Evolutionary conservation across 768 basidiomycete species (phyloP).

Genomic region (Kwoniella botswanensis): DNA sequence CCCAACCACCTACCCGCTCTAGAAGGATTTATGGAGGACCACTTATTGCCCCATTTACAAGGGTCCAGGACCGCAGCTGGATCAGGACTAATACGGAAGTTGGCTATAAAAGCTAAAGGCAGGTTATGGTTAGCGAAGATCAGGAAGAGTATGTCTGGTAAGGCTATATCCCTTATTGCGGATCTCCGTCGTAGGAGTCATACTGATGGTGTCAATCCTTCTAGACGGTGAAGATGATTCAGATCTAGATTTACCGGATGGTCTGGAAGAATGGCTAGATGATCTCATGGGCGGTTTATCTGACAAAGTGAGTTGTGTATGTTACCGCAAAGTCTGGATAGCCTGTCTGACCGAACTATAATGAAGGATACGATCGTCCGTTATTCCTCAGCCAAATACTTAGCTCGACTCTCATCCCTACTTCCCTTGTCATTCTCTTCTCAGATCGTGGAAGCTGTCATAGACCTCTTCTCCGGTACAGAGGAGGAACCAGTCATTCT

Average conservation of each 20-base stretch:
- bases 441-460: conserved; percentile 81
- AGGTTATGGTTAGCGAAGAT: conserved; percentile 54
- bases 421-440: conserved; percentile 74
- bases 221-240: conserved; percentile 45
- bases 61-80: conserved; percentile 34
- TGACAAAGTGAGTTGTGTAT: conserved; percentile 69
- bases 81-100: conserved; percentile 49
- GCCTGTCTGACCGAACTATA: neutral
- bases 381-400: conserved; percentile 90
- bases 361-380: conserved; percentile 88
- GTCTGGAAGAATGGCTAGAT: conserved; percentile 75
- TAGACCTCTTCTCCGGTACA: conserved; percentile 70
- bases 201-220: neutral
- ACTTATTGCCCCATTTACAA: conserved; percentile 61
- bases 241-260: conserved; percentile 69
- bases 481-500: conserved; percentile 47
- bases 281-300: conserved; percentile 73
- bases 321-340: neutral
- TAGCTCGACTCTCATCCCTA: conserved; percentile 80
- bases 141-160: conserved; percentile 8
- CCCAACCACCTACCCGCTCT: conserved; percentile 66
- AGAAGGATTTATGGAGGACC: conserved; percentile 63
- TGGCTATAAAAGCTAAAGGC: conserved; percentile 53
- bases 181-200: too few relatives aligned
- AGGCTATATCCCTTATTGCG: neutral